Conservation (phyloP, 2,329 filamentous ascomycete species). For the Colletotrichum higginsianum region DNA sequence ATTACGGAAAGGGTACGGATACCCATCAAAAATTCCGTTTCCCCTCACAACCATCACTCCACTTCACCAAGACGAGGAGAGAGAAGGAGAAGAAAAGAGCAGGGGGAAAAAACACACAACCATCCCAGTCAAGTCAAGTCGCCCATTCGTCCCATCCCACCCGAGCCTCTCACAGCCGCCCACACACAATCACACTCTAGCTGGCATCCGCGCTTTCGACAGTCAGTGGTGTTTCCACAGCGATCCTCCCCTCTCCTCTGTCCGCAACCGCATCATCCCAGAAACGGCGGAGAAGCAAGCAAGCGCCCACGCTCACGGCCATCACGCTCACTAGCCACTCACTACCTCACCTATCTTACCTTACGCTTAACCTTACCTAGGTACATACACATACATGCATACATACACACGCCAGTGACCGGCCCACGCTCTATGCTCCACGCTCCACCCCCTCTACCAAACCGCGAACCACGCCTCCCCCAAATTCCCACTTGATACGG, state of each 20-base stretch:
- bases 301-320: constrained; percentile 2
- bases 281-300: constrained; percentile 19
- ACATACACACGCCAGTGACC: neutral
- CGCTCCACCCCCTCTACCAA: constrained; percentile 18
- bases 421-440: constrained; percentile 16
- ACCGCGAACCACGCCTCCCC: neutral
- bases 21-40: neutral
- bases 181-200: neutral
- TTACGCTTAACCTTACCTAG: neutral
- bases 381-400: too few relatives aligned
- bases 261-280: constrained; percentile 29
- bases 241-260: too few relatives aligned
- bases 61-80: neutral
- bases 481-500: neutral
- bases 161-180: neutral
- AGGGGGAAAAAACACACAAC: neutral
- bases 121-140: neutral
- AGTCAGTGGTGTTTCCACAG: too few relatives aligned
- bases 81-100: neutral
- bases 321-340: neutral
- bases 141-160: neutral
- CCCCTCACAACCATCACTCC: neutral
- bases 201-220: neutral
- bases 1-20: neutral
- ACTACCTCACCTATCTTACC: neutral